Percentiles rank a stretch among this genome's conserved stretches.
These are phyloP conservation scores for Ophidiomyces ophidiicola DNA, from an alignment of 2,329 filamentous ascomycete genomes.

Conservation along the genomic window DNA sequence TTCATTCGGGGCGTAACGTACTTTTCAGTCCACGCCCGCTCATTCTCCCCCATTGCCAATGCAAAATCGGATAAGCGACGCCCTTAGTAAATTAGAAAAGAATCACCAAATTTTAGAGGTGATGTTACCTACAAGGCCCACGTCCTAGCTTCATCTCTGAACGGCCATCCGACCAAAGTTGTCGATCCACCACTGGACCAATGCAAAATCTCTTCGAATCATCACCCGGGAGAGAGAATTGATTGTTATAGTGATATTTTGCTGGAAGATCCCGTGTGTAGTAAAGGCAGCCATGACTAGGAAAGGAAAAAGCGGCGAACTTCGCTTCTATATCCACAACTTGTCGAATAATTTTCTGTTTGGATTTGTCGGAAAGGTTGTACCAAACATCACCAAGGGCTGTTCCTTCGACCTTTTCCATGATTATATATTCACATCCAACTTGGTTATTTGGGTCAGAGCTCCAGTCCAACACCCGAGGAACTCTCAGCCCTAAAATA, in stretches of 20 bases:
- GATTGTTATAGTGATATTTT: background rate
- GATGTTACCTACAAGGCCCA: background rate
- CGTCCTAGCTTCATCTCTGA: background rate
- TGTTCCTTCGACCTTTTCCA: no score
- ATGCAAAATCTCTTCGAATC: background rate
- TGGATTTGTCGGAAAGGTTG: no score
- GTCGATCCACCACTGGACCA: background rate
- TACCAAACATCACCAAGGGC: no score
- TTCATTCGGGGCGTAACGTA: slow-evolving; percentile 1
- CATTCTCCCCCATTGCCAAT: background rate
- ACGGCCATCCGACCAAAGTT: background rate
- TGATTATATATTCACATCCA: no score
- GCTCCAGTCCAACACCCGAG: no score
- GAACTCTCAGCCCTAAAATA: no score
- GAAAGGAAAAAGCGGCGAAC: slow-evolving; percentile 21
- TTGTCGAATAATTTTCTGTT: slow-evolving; percentile 18
- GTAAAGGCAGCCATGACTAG: slow-evolving; percentile 26
- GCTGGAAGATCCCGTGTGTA: slow-evolving; percentile 1
- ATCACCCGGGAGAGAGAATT: slow-evolving; percentile 1
- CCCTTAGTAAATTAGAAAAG: background rate
- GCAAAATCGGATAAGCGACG: background rate
- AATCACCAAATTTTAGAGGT: background rate
- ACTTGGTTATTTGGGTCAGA: no score
- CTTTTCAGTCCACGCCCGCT: background rate
- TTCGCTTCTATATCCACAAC: slow-evolving; percentile 20